Evolutionary conservation across 345 rosid species (phyloP).

Genomic region (Aquilaria sinensis): DNA sequence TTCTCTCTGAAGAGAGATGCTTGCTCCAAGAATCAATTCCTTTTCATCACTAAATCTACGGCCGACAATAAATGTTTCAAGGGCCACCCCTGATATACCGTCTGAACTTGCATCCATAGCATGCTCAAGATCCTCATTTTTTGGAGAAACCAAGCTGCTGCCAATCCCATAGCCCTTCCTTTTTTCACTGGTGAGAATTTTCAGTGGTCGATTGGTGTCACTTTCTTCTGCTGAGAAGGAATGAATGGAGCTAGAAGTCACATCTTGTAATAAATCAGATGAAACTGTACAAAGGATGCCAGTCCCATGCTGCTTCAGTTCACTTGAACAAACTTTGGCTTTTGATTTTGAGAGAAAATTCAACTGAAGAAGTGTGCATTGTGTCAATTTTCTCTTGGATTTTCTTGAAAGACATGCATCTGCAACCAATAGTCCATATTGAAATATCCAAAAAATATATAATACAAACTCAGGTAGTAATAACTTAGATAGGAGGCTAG

Average conservation of each 20-base stretch:
- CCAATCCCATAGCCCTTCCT: constrained; percentile 14
- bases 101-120: constrained; percentile 14
- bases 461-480: too few species aligned
- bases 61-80: constrained; percentile 82
- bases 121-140: constrained; percentile 14
- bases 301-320: constrained; percentile 12
- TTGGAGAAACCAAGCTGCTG: constrained; percentile 13
- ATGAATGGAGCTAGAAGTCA: constrained; percentile 4
- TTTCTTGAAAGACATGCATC: constrained; percentile 49
- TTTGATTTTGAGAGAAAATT: constrained; percentile 35
- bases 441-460: too few species aligned
- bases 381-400: constrained; percentile 69
- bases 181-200: constrained; percentile 14
- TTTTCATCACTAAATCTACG: constrained; percentile 65
- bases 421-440: constrained; percentile 19
- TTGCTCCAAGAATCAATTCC: constrained; percentile 37
- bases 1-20: constrained; percentile 49
- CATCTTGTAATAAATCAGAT: constrained; percentile 10
- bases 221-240: constrained; percentile 14
- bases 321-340: constrained; percentile 13
- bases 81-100: constrained; percentile 26
- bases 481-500: not conserved
- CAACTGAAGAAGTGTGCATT: constrained; percentile 69
- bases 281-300: constrained; percentile 8
- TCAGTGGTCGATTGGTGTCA: constrained; percentile 10